Base-by-base conservation (phyloP, 495 filamentous ascomycete species). In the Alectoria sarmentosa region DNA sequence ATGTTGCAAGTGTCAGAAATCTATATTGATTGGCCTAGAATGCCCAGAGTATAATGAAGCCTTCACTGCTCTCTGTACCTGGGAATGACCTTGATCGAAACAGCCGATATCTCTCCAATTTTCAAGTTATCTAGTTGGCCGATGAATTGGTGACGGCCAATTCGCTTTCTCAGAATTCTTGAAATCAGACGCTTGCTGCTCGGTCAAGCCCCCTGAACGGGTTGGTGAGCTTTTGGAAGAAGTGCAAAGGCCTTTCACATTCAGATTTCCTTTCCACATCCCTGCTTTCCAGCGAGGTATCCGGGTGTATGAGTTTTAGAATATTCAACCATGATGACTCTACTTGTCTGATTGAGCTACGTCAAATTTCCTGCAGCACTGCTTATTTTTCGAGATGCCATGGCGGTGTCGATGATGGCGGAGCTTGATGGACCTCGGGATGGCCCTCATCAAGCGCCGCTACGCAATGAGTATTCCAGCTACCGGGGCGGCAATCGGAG, bases 401-500 rank as follows among this genome's bases (percentile, higher is more conserved):
- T 54, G 13, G 28, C 49, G 49, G 26, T 32, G 32, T 13, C 8
- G 49, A 19, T 54, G 46, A 32, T 32, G 49, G 49, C 28, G 28
- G 28, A 54, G 30, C 30, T 10, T 23, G 14, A 37, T 8, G 5
- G 30, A 34, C 39, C 28, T 32, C 38, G 13, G 30, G 4, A 14
- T 38, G 17, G 19, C 41, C 59, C 32, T 34, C 26, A 59, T 13
- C 59, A 37, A 61, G 41, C 54, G 46, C 36, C 3, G 44, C 36
- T 49, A 59, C 10, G 44, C 37, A 30, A 60, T 54, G 19, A 39
- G 42, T 19, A 56, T 36, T 32, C 58, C 60, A 21, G 39, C 54
- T 28, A 48, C 41, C 14, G 58, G 63, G 39, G 49, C 41, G 32
- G 52, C 44, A 42, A 61, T 17, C 10, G 62, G 46, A 49, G 66